Evolutionary conservation across 2,329 filamentous ascomycete genomes (phyloP).

Genomic region (Chaetomiaceae sp.): DNA sequence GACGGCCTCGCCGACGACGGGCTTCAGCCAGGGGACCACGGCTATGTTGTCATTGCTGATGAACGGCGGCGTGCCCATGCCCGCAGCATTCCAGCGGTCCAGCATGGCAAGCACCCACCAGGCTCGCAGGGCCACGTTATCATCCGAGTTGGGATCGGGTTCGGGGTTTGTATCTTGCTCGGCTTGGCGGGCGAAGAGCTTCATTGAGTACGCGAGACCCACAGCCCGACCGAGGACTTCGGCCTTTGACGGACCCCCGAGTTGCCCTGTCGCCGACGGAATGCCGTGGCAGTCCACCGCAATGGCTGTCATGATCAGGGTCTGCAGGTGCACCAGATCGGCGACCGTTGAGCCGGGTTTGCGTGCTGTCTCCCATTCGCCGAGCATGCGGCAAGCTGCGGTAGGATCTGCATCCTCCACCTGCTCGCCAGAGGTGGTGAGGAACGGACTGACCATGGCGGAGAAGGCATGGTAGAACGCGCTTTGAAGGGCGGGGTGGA

Average conservation of each 20-base stretch:
- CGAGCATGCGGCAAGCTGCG: slow-evolving; percentile 41
- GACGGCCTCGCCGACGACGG: slow-evolving; percentile 54
- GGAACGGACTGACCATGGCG: slow-evolving; percentile 50
- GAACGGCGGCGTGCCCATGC: slow-evolving; percentile 54
- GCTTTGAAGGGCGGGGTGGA: slow-evolving; percentile 50
- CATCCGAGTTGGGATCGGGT: slow-evolving; percentile 52
- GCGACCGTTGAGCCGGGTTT: slow-evolving; percentile 33
- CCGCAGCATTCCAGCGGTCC: slow-evolving; percentile 68
- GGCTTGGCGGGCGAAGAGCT: slow-evolving; percentile 44
- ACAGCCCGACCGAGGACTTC: slow-evolving; percentile 60
- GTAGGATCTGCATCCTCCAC: slow-evolving; percentile 37
- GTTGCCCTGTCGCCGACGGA: slow-evolving; percentile 34
- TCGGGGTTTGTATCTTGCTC: slow-evolving; percentile 36
- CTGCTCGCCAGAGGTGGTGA: slow-evolving; percentile 29
- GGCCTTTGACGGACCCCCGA: slow-evolving; percentile 43
- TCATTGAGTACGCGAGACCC: slow-evolving; percentile 58
- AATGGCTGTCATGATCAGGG: slow-evolving; percentile 58
- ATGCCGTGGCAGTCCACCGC: slow-evolving; percentile 55
- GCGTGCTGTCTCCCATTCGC: slow-evolving; percentile 45
- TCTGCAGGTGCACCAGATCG: slow-evolving; percentile 58
- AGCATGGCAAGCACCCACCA: slow-evolving; percentile 70
- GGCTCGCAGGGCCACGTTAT: slow-evolving; percentile 55
- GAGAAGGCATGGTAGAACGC: slow-evolving; percentile 61
- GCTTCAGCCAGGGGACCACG: slow-evolving; percentile 52
- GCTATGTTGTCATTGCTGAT: slow-evolving; percentile 59